Conservation (phyloP, 768 basidiomycete genomes). For the Hygrocybe punicea region DNA sequence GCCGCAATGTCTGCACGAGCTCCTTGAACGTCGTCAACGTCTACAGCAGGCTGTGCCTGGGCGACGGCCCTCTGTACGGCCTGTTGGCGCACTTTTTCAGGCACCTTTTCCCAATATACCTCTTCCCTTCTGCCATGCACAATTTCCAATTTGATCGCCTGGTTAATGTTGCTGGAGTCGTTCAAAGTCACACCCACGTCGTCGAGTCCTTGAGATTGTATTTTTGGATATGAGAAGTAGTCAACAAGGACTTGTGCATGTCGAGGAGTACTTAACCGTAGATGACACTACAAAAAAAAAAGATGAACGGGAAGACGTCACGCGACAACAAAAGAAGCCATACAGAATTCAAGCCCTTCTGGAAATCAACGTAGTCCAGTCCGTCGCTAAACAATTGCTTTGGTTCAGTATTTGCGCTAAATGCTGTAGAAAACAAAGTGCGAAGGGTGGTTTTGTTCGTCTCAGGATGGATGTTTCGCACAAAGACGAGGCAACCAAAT, state of each 20-base stretch:
- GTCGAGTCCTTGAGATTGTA: constrained; percentile 56
- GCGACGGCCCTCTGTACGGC: constrained; percentile 52
- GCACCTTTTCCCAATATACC: constrained; percentile 78
- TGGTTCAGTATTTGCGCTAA: constrained; percentile 17
- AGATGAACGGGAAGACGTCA: not conserved
- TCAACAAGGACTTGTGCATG: constrained; percentile 45
- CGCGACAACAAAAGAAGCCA: constrained; percentile 20
- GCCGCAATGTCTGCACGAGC: not conserved
- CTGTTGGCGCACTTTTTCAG: constrained; percentile 61
- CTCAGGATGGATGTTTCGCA: constrained; percentile 64
- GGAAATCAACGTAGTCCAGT: constrained; percentile 78
- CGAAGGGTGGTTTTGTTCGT: constrained; percentile 82
- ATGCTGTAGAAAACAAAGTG: constrained; percentile 48
- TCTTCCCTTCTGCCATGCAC: constrained; percentile 63
- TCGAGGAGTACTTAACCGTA: constrained; percentile 57
- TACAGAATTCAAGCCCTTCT: constrained; percentile 72
- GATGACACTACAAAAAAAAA: constrained; percentile 52
- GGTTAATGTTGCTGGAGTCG: not conserved
- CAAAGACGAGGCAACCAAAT: constrained; percentile 62
- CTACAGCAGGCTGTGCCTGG: not conserved
- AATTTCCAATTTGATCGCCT: constrained; percentile 47
- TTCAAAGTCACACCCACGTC: constrained; percentile 35
- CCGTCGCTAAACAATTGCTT: constrained; percentile 26
- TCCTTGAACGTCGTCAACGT: not conserved
- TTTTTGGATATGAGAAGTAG: constrained; percentile 40